Conservation (phyloP, 129 eudicot species). For the Lonicera japonica region DNA sequence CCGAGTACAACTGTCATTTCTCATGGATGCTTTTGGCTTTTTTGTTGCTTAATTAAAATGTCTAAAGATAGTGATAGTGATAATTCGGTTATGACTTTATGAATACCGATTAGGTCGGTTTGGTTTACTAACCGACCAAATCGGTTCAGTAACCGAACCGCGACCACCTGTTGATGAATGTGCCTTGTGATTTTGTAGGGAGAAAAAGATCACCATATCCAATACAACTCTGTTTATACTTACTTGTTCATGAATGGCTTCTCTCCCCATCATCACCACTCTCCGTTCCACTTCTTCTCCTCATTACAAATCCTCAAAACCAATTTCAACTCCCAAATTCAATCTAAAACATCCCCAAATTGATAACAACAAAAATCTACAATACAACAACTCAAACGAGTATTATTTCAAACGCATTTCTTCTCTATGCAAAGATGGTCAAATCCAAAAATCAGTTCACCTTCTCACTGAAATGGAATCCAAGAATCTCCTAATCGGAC, state of each 20-base stretch:
- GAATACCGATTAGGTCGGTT: too few species aligned
- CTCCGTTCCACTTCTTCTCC: not conserved
- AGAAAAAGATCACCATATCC: not conserved
- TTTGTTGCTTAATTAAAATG: too few species aligned
- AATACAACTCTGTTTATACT: not conserved
- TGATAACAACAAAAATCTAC: slow-evolving; percentile 11
- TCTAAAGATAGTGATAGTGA: too few species aligned
- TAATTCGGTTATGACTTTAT: too few species aligned
- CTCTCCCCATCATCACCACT: slow-evolving; percentile 23
- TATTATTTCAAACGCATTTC: slow-evolving; percentile 32
- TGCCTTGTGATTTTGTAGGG: too few species aligned
- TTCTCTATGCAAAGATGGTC: slow-evolving; percentile 34
- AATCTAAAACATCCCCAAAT: slow-evolving; percentile 20
- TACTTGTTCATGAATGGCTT: slow-evolving; percentile 28
- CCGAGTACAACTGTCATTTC: too few species aligned
- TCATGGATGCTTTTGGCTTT: too few species aligned
- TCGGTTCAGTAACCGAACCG: too few species aligned
- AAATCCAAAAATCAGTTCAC: slow-evolving; percentile 43
- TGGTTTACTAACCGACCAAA: too few species aligned
- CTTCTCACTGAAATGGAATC: slow-evolving; percentile 31
- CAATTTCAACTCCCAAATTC: slow-evolving; percentile 5
- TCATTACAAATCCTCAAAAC: slow-evolving; percentile 9
- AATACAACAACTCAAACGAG: slow-evolving; percentile 24
- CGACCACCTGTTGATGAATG: too few species aligned
- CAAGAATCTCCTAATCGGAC: slow-evolving; percentile 25